Base-by-base conservation (phyloP, 2,329 filamentous ascomycete genomes). In the Tolypocladium guangdongense region DNA sequence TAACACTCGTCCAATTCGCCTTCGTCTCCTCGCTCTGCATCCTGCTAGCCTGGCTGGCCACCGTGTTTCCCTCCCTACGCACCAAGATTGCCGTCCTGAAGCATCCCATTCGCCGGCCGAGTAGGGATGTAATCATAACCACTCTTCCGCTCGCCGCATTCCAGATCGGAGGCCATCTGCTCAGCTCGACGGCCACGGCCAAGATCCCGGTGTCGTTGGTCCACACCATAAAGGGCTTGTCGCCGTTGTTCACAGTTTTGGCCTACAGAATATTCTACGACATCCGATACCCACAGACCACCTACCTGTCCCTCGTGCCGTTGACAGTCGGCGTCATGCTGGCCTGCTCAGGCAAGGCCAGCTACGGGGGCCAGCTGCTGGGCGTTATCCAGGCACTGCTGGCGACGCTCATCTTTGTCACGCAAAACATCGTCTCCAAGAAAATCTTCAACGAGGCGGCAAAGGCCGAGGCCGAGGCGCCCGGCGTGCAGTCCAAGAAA, bases 391-490 rank as follows among this genome's bases (percentile, higher is more conserved):
- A 91, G 63, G 91, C 93, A 4, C 85, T 99, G 38, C 75, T 89
- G 36, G 91, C 90, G n/a, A 90, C 93, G 8, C 75, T 97, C 53
- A 87, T 97, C 59, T 99, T 99, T 65, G 93, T 99, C 37, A 93
- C 90, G 0, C 93, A 99, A 66, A 99, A 99, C 66, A 99, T 99
- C 54, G 95, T 96, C 60, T 97, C 92, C 22, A 99, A 99, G 71
- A 89, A 90, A 59, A 83, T 99, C 11, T 99, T 99, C 76, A 99
- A 96, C 68, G 91, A 96, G 66, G 90, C 89, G 7, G 86, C 90
- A 7, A 84, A 84, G 55, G 88, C 89, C 2, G 92, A 96, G 70
- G 82, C 84, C 8, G 89, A 96, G 52, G 81, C 81, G 1, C 69
- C 76, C 7, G 77, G 79, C 0, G 71, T 77, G 14, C 79, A 80